Base-by-base conservation (phyloP, 1,284 basidiomycete species). In the Leccinum pallidistipes region DNA sequence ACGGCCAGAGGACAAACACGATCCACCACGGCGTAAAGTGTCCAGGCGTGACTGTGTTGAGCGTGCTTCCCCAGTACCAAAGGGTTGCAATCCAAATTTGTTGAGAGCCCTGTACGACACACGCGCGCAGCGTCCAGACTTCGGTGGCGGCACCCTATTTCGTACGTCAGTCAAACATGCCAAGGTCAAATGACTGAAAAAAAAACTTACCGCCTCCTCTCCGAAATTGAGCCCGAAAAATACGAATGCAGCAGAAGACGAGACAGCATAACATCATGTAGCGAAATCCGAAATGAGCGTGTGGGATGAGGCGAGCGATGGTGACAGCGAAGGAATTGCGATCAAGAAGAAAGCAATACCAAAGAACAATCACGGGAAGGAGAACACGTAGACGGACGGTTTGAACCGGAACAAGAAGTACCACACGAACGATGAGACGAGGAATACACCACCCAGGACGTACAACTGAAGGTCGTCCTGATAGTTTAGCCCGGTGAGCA, bases 161-260 rank as follows among this genome's bases (percentile, higher is more conserved):
- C 59, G 43, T 59, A 45, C 29, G 55, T 71, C 58, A 68, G 65
- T 60, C 40, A 60, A 12, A 21, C 24, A 47, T 21, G 18, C 24
- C 45, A 11, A 29, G 38, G 6, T 56, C 27, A 55, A 59, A 51
- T 16, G 16, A n/a, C 8, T 10, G n/a, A 31, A 3, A 29, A 3
- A 54, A 27, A 54, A 27, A 78, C 86, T 43, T 73, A 89, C 92
- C 34, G 94, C 94, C 83, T 96, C 94, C 79, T 97, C 94, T 77
- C 94, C 94, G 74, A 96, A 97, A 78, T 97, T 97, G 66, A 95
- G 83, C 74, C 94, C 94, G 71, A 97, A 97, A 84, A 94, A 95
- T 61, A 88, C 78, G 82, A 96, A 97, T 18, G 91, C 59, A 94
- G 91, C 94, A 9, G 94, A 88, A 32, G 94, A 96, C 12, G 91